phyloP scores from a whole-genome alignment of 257 asterid genomes.

The Nicotiana undulata region DNA sequence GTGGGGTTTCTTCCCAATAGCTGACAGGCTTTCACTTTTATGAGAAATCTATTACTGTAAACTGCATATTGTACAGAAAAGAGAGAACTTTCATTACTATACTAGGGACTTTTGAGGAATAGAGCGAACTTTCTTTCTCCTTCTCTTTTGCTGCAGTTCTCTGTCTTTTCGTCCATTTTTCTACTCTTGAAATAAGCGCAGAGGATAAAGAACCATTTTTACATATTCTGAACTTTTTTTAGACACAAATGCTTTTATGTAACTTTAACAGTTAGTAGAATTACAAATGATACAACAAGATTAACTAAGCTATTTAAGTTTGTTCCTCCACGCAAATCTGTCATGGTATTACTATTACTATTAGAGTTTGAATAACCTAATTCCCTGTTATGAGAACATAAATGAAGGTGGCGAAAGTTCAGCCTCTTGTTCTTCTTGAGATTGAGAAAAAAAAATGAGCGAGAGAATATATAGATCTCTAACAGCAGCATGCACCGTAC shows the following conservation, averaged over 20 bases:
- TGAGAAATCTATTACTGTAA: constrained; percentile 14
- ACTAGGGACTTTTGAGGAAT: not conserved
- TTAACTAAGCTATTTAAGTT: not conserved
- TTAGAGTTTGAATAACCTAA: not conserved
- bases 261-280: not conserved
- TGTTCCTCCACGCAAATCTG: not conserved
- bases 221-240: not conserved
- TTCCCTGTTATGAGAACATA: not conserved
- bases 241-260: not conserved
- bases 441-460: not conserved
- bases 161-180: not conserved
- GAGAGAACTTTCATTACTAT: not conserved
- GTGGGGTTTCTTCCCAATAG: not conserved
- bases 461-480: not conserved
- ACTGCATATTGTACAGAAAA: constrained; percentile 6
- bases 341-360: not conserved
- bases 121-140: not conserved
- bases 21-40: not conserved
- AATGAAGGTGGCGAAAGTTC: not conserved
- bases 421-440: not conserved
- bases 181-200: not conserved
- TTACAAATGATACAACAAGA: not conserved
- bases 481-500: constrained; percentile 12
- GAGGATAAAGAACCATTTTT: not conserved
- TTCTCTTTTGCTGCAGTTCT: not conserved